Conservation (phyloP, 2,329 filamentous ascomycete species). For the Sclerotiophoma versabilis region DNA sequence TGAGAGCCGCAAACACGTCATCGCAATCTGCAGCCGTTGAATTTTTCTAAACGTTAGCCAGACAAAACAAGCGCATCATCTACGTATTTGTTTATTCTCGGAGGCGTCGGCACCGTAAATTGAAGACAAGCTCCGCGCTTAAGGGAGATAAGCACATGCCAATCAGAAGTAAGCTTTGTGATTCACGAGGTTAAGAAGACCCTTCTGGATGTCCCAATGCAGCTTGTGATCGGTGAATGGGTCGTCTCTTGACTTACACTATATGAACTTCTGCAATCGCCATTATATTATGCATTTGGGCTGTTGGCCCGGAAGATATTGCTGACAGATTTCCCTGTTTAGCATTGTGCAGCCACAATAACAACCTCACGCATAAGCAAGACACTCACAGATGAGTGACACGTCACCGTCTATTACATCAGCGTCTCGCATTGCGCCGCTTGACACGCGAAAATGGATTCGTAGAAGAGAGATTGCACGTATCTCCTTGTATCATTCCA, state of each 20-base stretch:
- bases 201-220: neutral
- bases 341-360: neutral
- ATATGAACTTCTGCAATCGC: neutral
- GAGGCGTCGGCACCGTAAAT: neutral
- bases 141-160: slow-evolving; percentile 4
- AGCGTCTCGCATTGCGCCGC: slow-evolving; percentile 34
- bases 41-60: slow-evolving; percentile 2
- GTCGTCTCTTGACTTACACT: neutral
- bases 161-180: slow-evolving; percentile 3
- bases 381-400: neutral
- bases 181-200: neutral
- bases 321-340: too few species aligned
- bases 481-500: neutral
- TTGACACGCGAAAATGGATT: slow-evolving; percentile 16
- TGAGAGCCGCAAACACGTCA: neutral
- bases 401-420: slow-evolving; percentile 24
- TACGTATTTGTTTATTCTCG: neutral
- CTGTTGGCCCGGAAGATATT: too few species aligned
- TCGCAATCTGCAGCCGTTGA: slow-evolving; percentile 5
- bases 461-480: neutral
- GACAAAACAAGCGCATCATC: neutral
- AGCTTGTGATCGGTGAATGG: neutral
- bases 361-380: neutral
- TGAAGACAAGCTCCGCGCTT: slow-evolving; percentile 9
- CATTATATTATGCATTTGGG: too few species aligned